Evolutionary conservation across 2,329 filamentous ascomycete species (phyloP), one percentile per base, ranked within the genome.

Genomic region (Fonsecaea nubica): DNA sequence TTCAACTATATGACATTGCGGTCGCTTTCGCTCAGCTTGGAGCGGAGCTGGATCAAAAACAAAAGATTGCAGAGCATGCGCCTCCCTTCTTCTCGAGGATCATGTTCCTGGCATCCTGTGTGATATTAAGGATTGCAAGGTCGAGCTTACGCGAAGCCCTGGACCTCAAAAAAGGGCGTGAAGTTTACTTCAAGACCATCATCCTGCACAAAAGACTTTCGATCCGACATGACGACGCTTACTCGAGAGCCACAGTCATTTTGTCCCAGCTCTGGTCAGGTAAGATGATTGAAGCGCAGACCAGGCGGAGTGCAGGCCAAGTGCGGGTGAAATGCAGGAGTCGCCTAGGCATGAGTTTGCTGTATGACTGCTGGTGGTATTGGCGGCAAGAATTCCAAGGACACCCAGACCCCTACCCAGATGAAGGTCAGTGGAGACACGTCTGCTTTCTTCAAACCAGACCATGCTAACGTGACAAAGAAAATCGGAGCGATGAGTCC

Each of bases 341-440:
- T 21, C 10, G 55, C 10, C 36, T 53, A 15, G 59, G 13, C n/a
- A 66, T 66, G 64, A 63, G 53, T 33, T n/a, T 63, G 21, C 21
- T 63, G 15, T 66, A 32, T n/a, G 64, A 66, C 45, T 66, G 59
- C 33, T 36, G 40, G 30, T 66, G 64, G 64, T 62, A 35, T 35
- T 66, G 58, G 64, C 48, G 58, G 18, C 55, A 57, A 45, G 62
- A 64, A 32, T 64, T 64, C 30, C 53, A 18, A 32, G 62, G 62
- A 3, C 54, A 58, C 2, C 54, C 54, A 42, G 55, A 64, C 40
- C 62, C 62, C n/a, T 64, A 40, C 36, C 13, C 36, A 4, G 36
- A 40, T 4, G 36, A 40, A 40, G 36, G 36, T 53, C 48, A 38
- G 18, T 9, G 32, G 10, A 38, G 25, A 32, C 6, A 13, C 25